phyloP scores from a whole-genome alignment of 2,329 filamentous ascomycete genomes.

The Fragosphaeria purpurea region DNA sequence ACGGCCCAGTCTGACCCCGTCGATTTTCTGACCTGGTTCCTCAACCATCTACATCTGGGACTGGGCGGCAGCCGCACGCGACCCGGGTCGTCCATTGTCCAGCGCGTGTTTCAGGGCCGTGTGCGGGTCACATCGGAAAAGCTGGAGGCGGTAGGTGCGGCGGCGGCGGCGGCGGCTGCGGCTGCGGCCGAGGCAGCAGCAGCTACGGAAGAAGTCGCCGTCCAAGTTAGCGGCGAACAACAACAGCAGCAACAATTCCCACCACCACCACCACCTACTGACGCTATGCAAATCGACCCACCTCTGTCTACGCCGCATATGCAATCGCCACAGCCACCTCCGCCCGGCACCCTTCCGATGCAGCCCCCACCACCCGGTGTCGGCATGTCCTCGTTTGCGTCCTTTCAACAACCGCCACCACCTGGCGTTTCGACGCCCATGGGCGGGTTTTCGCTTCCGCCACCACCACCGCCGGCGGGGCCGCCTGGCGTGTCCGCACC shows the following conservation, averaged over 20 bases:
- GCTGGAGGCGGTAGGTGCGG: constrained; percentile 13
- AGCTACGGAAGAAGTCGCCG: background rate
- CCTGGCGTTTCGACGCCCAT: background rate
- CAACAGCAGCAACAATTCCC: background rate
- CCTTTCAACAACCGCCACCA: constrained; percentile 2
- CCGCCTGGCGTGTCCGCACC: background rate
- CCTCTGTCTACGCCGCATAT: background rate
- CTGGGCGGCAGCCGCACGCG: constrained; percentile 84
- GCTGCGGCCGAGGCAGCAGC: constrained; percentile 3
- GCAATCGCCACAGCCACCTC: background rate
- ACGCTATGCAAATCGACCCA: constrained; percentile 12
- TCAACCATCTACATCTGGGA: constrained; percentile 88
- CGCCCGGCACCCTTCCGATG: background rate
- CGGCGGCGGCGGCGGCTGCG: constrained; percentile 8
- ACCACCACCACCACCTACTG: background rate
- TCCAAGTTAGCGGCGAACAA: too few species aligned
- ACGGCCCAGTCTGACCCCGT: constrained; percentile 90
- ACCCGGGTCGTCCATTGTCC: constrained; percentile 74
- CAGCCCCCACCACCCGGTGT: constrained; percentile 6
- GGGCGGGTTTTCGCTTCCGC: background rate
- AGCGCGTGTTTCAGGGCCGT: constrained; percentile 86
- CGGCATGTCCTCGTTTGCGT: background rate
- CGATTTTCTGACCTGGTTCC: constrained; percentile 94
- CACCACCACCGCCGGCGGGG: constrained; percentile 1
- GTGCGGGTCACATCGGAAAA: constrained; percentile 82